Evolutionary conservation across 352 stramenopile genomes (phyloP), one percentile per base, ranked within the genome.

Genomic region (Phytophthora sp.): DNA sequence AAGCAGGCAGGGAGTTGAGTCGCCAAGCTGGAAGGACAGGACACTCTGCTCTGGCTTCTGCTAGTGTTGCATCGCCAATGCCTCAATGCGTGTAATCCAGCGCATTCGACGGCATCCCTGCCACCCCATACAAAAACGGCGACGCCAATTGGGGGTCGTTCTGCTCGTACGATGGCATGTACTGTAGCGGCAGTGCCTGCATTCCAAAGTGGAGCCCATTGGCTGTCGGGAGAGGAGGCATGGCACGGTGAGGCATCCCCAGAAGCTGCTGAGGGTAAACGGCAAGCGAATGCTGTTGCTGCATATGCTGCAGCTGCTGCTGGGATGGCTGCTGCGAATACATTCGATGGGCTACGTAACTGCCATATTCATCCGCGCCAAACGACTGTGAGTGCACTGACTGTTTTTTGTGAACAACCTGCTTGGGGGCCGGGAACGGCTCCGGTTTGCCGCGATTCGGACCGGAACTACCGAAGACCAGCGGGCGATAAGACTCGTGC

Each of bases 401-500:
- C 20, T 75, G 74, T 27, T 86, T 83, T 45, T 80, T 77, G 71
- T 85, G 64, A 52, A 64, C 58, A 35, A 71, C 63, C 41, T 80
- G 73, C 65, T 92, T 94, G 9, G 82, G 77, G 4, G 69, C 71
- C 15, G 84, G 85, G 46, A 95, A 95, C 7, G 76, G 77, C 61
- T 95, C 87, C 0, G 74, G 77, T 30, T 80, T 76, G 47, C 87
- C 87, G 8, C 85, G 84, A 49, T 93, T 84, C 30, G 75, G 63
- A 0, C 88, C 93, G 16, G 38, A 76, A 45, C 88, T 97, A 52
- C 85, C 70, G 47, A 98, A 98, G 18, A 98, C 89, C 15, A 98
- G 76, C 29, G 95, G 95, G 0, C 90, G 86, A 59, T 98, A 98
- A 23, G 89, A 93, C 30, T 96, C 88, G 68, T 98, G 90, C 68